These are phyloP conservation scores for Candida ulmi DNA, from an alignment of 805 yeast genomes.

Conservation along the genomic window DNA sequence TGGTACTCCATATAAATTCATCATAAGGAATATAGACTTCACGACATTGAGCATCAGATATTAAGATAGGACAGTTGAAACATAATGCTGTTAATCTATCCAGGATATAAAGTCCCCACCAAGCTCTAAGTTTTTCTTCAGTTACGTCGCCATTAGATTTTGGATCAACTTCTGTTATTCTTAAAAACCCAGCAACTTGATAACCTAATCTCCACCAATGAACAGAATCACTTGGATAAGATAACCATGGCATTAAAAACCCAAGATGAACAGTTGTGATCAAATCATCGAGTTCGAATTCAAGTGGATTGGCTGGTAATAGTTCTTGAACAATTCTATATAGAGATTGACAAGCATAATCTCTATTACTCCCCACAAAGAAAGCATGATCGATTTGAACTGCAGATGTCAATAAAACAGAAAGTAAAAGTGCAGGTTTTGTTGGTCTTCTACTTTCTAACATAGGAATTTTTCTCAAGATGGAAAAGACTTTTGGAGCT, in stretches of 20 bases:
- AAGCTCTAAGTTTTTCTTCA: constrained; percentile 34
- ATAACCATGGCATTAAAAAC: constrained; percentile 21
- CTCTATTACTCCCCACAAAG: constrained; percentile 19
- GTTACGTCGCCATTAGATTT: constrained; percentile 22
- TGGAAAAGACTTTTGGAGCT: constrained; percentile 17
- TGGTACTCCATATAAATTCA: constrained; percentile 27
- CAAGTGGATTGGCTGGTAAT: constrained; percentile 5
- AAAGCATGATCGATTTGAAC: constrained; percentile 18
- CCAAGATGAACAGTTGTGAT: constrained; percentile 16
- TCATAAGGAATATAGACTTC: constrained; percentile 28
- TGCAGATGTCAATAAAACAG: constrained; percentile 14
- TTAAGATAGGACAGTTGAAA: constrained; percentile 27
- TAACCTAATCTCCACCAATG: constrained; percentile 21
- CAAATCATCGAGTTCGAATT: constrained; percentile 17
- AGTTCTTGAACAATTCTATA: constrained; percentile 15
- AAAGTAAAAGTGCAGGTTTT: constrained; percentile 13
- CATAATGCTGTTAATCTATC: constrained; percentile 34
- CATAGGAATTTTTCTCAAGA: constrained; percentile 16
- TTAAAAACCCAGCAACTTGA: constrained; percentile 6
- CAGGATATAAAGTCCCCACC: constrained; percentile 37
- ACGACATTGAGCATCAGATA: constrained; percentile 27
- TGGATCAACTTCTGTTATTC: constrained; percentile 4
- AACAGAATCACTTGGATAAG: constrained; percentile 19
- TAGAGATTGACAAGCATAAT: constrained; percentile 11
- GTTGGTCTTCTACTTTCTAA: constrained; percentile 11